A percentile compares a stretch with the other conserved stretches of the same genome.
Evolutionary conservation across 768 basidiomycete species (phyloP).

Genomic region (Glaciozyma antarctica): DNA sequence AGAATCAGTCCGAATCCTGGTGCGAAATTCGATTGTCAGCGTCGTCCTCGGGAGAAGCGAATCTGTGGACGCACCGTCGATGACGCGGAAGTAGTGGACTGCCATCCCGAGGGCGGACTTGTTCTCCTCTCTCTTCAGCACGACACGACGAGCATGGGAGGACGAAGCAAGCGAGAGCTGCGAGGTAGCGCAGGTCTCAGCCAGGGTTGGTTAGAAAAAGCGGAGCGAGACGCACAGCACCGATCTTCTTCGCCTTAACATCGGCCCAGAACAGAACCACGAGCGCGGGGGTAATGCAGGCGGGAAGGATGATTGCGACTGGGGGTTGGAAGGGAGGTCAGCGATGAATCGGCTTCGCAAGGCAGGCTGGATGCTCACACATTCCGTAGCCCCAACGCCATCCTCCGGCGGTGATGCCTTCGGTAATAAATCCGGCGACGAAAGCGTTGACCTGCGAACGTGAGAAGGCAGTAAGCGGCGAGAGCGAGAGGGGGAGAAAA

Average conservation of each 20-base stretch:
- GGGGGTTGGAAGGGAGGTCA: neutral
- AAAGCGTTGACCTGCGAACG: neutral
- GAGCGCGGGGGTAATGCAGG: neutral
- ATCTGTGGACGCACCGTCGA: too few relatives aligned
- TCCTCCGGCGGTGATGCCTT: neutral
- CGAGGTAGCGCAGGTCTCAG: neutral
- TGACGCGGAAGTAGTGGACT: neutral
- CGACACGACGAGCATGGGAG: neutral
- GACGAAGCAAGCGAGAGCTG: conserved; percentile 1
- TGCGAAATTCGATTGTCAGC: too few relatives aligned
- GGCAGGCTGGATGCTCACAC: too few relatives aligned
- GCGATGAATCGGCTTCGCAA: too few relatives aligned
- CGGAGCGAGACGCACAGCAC: neutral
- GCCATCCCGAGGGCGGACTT: neutral
- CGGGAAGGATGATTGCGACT: neutral
- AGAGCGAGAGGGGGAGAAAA: neutral
- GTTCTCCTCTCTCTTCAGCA: neutral
- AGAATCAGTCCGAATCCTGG: conserved; percentile 18
- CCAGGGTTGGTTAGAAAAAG: neutral
- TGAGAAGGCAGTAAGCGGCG: neutral
- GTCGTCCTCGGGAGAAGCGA: too few relatives aligned
- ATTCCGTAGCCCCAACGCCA: neutral
- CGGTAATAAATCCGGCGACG: neutral
- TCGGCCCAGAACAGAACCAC: conserved; percentile 4
- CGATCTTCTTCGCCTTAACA: neutral